These are phyloP conservation scores for Dryas integrifolia DNA, from an alignment of 331 rosid genomes.

Conservation along the genomic window DNA sequence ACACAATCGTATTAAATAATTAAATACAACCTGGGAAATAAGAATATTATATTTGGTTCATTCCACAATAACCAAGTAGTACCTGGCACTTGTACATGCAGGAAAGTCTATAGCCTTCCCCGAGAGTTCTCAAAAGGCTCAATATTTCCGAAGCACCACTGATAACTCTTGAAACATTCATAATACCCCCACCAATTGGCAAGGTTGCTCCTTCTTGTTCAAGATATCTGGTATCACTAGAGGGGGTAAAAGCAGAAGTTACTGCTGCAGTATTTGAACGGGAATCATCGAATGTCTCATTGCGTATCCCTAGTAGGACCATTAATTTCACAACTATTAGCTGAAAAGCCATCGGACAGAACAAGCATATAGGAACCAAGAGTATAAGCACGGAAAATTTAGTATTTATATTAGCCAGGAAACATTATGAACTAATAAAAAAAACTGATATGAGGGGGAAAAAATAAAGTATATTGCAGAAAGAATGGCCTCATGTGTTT, in stretches of 20 bases:
- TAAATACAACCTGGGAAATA: conserved; percentile 14
- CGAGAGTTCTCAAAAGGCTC: conserved; percentile 74
- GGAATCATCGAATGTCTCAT: conserved; percentile 69
- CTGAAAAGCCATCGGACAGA: neutral
- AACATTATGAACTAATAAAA: neutral
- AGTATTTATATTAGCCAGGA: neutral
- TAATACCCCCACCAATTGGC: conserved; percentile 44
- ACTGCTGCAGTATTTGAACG: conserved; percentile 52
- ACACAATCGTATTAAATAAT: conserved; percentile 20
- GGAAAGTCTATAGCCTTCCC: conserved; percentile 90
- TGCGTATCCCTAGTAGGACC: conserved; percentile 56
- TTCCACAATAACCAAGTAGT: too few species aligned
- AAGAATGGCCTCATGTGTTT: neutral
- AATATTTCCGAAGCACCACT: conserved; percentile 71
- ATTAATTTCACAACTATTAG: conserved; percentile 12
- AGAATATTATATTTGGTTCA: conserved; percentile 17
- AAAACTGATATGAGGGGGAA: neutral
- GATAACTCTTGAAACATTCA: conserved; percentile 55
- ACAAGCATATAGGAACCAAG: neutral
- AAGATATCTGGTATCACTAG: conserved; percentile 51
- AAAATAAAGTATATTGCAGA: neutral
- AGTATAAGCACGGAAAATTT: neutral
- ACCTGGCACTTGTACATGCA: conserved; percentile 38
- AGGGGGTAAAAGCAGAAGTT: conserved; percentile 50
- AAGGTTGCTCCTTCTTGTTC: conserved; percentile 56